Base-by-base conservation (phyloP, 2,329 filamentous ascomycete species). In the Daldinia eschscholtzii region DNA sequence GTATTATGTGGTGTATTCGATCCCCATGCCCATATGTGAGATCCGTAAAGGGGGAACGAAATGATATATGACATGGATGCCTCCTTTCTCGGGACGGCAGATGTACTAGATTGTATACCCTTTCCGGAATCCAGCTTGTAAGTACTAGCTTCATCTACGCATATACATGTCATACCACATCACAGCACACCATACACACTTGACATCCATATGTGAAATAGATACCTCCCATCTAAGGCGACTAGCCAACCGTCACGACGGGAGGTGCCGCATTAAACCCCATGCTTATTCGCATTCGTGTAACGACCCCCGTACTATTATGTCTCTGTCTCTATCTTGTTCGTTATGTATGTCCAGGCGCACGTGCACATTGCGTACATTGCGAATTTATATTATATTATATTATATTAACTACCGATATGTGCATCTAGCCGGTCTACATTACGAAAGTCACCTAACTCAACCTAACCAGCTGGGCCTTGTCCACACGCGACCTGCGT, bases 191-290 rank as follows among this genome's bases (percentile, higher is more conserved):
- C 0, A 15, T 42, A 33, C 26, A 30, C 26, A 10, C 20, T n/a
- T n/a, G n/a, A 30, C 41, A 52, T 35, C 28, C 50, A 53, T 23
- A 35, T 35, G 33, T 9, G 6, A 35, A 10, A 9, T 35, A 35
- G 6, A 7, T 6, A 35, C 33, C 2, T 35, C 10, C 7, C 7
- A 35, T 9, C 7, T 9, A 35, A 35, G 10, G 2, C 2, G 7
- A 13, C 20, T 9, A 26, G 10, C 12, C 15, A 23, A n/a, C 28
- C 53, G 28, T 53, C 13, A 46, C 56, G 63, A 55, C 66, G 66
- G 63, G 66, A 69, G 23, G 56, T 50, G 52, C 59, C 62, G 62
- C 66, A 60, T 56, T 30, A 63, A 63, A 65, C 62, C 66, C 66
- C 63, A 66, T 62, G 59, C 52, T 15, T 15, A 57, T 44, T 39